phyloP scores from a whole-genome alignment of 148 eudicot species.

The Hydrangea macrophylla region DNA sequence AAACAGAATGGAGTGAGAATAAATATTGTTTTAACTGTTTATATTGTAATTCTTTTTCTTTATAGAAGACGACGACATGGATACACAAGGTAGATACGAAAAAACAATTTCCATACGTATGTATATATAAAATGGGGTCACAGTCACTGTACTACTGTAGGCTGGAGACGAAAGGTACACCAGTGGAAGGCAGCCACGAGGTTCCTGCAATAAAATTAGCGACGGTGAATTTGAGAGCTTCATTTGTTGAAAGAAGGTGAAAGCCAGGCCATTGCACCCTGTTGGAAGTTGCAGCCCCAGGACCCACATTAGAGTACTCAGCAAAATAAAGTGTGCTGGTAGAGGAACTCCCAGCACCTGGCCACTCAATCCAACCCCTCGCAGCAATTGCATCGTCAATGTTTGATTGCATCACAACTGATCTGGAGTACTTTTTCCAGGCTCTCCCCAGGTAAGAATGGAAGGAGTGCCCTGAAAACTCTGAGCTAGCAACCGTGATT shows the following conservation, averaged over 20 bases:
- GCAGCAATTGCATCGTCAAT: slow-evolving; percentile 20
- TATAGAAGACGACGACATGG: too few species aligned
- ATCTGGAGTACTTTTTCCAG: slow-evolving; percentile 29
- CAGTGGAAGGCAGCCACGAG: slow-evolving; percentile 31
- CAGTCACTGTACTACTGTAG: too few species aligned
- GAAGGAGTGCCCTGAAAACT: neutral
- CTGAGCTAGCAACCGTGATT: slow-evolving; percentile 12
- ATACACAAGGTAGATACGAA: too few species aligned
- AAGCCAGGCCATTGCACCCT: slow-evolving; percentile 28
- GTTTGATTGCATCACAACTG: slow-evolving; percentile 25
- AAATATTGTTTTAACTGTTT: too few species aligned
- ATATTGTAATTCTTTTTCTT: too few species aligned
- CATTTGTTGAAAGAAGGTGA: slow-evolving; percentile 5
- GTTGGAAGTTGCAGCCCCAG: slow-evolving; percentile 16
- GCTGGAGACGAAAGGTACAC: slow-evolving; percentile 24
- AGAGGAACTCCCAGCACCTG: slow-evolving; percentile 5
- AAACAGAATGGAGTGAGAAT: too few species aligned
- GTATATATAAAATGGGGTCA: too few species aligned
- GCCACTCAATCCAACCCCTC: slow-evolving; percentile 30
- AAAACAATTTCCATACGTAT: too few species aligned
- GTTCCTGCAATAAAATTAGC: slow-evolving; percentile 18
- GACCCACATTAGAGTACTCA: slow-evolving; percentile 21
- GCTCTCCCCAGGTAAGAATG: slow-evolving; percentile 26
- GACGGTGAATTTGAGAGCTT: slow-evolving; percentile 28
- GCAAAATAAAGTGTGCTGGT: slow-evolving; percentile 16